phyloP scores from a whole-genome alignment of 768 basidiomycete genomes.

The Leucosporidium yakuticum region DNA sequence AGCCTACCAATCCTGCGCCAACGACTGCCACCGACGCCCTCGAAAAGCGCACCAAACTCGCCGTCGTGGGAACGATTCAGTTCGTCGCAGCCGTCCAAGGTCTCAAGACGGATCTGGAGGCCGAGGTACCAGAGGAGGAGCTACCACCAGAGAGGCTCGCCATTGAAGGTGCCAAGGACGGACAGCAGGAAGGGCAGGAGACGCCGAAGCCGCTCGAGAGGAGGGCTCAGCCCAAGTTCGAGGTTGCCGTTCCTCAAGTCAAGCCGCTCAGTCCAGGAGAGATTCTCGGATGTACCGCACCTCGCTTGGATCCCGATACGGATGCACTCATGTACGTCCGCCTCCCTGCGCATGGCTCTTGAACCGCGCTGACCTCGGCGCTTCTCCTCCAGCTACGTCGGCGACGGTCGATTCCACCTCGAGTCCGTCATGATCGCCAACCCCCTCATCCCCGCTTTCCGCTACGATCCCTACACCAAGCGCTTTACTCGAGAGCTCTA shows the following conservation, averaged over 20 bases:
- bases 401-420: slow-evolving; percentile 95
- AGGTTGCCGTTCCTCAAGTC: slow-evolving; percentile 70
- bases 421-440: slow-evolving; percentile 99
- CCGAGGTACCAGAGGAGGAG: slow-evolving; percentile 6
- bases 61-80: slow-evolving; percentile 94
- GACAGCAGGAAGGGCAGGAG: background rate
- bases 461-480: slow-evolving; percentile 98
- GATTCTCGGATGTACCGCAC: slow-evolving; percentile 94
- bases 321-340: slow-evolving; percentile 80
- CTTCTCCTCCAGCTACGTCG: slow-evolving; percentile 57
- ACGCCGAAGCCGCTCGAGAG: background rate
- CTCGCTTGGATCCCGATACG: slow-evolving; percentile 59
- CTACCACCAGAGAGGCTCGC: slow-evolving; percentile 12
- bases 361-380: background rate
- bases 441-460: slow-evolving; percentile 84
- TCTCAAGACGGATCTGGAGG: slow-evolving; percentile 68
- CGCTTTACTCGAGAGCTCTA: slow-evolving; percentile 90
- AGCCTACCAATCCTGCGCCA: background rate
- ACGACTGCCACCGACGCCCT: background rate
- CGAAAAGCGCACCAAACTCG: slow-evolving; percentile 49
- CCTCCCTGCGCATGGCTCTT: background rate
- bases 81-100: slow-evolving; percentile 88
- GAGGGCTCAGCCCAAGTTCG: slow-evolving; percentile 61
- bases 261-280: slow-evolving; percentile 95
- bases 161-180: slow-evolving; percentile 13